Percentiles rank a stretch among this genome's conserved stretches.
These are phyloP conservation scores for Groenewaldozyma tartarivorans DNA, from an alignment of 805 yeast species.

Conservation along the genomic window DNA sequence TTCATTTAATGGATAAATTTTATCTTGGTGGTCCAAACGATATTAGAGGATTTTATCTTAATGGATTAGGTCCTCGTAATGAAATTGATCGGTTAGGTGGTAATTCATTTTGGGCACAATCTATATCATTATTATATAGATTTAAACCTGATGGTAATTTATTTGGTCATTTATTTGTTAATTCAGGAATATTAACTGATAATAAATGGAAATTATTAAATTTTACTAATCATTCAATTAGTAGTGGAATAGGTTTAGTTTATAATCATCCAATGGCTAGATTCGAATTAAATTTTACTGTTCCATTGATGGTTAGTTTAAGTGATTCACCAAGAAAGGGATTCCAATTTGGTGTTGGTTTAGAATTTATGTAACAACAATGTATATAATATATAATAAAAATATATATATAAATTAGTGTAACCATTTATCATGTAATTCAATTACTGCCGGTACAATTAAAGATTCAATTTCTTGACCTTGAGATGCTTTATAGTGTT, in stretches of 20 bases:
- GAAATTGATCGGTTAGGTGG: conserved; percentile 59
- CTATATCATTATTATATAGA: conserved; percentile 39
- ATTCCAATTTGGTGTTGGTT: conserved; percentile 55
- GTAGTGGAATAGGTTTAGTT: conserved; percentile 51
- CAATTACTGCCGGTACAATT: conserved; percentile 69
- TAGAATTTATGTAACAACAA: conserved; percentile 40
- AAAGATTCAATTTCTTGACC: conserved; percentile 63
- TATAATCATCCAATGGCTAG: conserved; percentile 58
- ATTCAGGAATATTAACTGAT: conserved; percentile 49
- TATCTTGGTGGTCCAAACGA: conserved; percentile 74
- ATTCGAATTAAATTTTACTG: conserved; percentile 54
- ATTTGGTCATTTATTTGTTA: conserved; percentile 52
- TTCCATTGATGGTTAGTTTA: conserved; percentile 47
- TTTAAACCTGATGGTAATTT: conserved; percentile 39
- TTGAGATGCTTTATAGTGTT: conserved; percentile 31
- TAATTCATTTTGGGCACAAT: conserved; percentile 41
- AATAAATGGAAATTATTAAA: background rate
- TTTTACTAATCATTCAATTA: conserved; percentile 29
- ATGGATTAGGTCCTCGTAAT: conserved; percentile 58
- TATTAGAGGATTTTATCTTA: conserved; percentile 58
- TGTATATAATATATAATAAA: background rate
- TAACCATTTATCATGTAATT: conserved; percentile 51
- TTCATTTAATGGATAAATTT: conserved; percentile 71
- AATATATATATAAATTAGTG: background rate
- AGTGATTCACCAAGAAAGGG: conserved; percentile 52